Percentiles rank a stretch among this genome's conserved stretches.
These are phyloP conservation scores for Pedinophyceae sp. DNA, from an alignment of 139 green algal genomes.

Conservation along the genomic window DNA sequence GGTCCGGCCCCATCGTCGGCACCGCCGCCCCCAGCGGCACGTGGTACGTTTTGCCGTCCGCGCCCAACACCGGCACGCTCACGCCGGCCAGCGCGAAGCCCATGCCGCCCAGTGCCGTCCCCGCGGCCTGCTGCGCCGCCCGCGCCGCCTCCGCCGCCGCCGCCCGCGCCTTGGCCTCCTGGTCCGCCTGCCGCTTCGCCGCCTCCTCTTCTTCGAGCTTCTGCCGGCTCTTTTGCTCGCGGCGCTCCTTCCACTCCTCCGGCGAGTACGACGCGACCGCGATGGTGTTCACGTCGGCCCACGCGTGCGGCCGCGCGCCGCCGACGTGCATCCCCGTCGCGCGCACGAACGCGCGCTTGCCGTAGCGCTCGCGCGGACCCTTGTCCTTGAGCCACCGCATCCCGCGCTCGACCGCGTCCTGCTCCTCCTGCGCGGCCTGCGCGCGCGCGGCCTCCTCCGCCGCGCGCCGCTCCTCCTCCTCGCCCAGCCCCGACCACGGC, in stretches of 20 bases:
- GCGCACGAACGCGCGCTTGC: slow-evolving; percentile 58
- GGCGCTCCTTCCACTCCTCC: slow-evolving; percentile 18
- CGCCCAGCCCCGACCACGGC: background rate
- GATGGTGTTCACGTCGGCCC: background rate
- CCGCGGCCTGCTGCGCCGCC: background rate
- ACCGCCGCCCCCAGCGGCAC: background rate
- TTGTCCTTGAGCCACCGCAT: too few relatives aligned
- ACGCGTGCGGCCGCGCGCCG: slow-evolving; percentile 14
- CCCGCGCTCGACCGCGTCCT: background rate
- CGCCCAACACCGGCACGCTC: background rate
- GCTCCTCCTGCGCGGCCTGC: background rate
- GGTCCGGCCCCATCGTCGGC: too few relatives aligned
- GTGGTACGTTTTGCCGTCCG: background rate
- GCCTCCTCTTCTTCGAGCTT: too few relatives aligned
- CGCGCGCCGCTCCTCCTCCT: background rate
- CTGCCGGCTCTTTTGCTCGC: background rate
- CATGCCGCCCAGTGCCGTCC: background rate
- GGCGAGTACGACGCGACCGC: background rate
- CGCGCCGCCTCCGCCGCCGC: background rate
- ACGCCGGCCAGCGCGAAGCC: background rate
- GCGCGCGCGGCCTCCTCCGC: background rate
- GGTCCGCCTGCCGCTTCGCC: background rate
- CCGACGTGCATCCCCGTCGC: slow-evolving; percentile 37
- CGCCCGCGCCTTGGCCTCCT: background rate
- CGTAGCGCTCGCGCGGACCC: slow-evolving; percentile 13